Percentiles rank a stretch among this genome's conserved stretches.
phyloP scores from a whole-genome alignment of 2,329 filamentous ascomycete species.

The Fusarium buharicum region DNA sequence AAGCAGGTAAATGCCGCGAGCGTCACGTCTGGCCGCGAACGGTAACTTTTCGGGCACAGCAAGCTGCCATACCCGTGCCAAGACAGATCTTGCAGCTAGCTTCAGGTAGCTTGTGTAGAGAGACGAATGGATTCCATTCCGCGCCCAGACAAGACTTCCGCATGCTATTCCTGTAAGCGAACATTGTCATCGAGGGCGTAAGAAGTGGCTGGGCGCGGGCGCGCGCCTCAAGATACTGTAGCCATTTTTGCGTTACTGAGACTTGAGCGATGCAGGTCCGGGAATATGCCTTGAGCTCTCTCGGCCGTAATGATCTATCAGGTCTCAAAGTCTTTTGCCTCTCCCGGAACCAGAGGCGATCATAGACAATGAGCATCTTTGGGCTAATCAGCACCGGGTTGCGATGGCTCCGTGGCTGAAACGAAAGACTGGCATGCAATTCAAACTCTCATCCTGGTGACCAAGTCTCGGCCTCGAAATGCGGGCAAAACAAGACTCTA shows the following conservation, averaged over 20 bases:
- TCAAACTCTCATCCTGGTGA: constrained; percentile 25
- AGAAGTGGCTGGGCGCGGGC: constrained; percentile 8
- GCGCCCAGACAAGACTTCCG: constrained; percentile 17
- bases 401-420: constrained; percentile 36
- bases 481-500: not conserved
- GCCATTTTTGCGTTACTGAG: constrained; percentile 30
- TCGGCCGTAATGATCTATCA: not conserved
- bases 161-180: constrained; percentile 15
- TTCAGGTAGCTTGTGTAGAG: constrained; percentile 1
- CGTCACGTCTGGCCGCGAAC: constrained; percentile 12
- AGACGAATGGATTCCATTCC: constrained; percentile 26
- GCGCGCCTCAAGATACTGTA: constrained; percentile 5
- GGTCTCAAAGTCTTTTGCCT: constrained; percentile 1
- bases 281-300: constrained; percentile 14
- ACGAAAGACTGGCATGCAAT: constrained; percentile 41
- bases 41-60: constrained; percentile 2
- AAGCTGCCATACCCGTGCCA: constrained; percentile 18
- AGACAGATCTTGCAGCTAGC: constrained; percentile 10
- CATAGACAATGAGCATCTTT: constrained; percentile 10
- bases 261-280: constrained; percentile 16
- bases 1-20: constrained; percentile 36
- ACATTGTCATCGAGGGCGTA: constrained; percentile 8
- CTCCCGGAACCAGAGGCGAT: constrained; percentile 2
- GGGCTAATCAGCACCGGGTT: constrained; percentile 2
- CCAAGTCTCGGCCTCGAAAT: constrained; percentile 19